These are phyloP conservation scores for Boletus coccyginus DNA, from an alignment of 768 basidiomycete species.

Conservation along the genomic window DNA sequence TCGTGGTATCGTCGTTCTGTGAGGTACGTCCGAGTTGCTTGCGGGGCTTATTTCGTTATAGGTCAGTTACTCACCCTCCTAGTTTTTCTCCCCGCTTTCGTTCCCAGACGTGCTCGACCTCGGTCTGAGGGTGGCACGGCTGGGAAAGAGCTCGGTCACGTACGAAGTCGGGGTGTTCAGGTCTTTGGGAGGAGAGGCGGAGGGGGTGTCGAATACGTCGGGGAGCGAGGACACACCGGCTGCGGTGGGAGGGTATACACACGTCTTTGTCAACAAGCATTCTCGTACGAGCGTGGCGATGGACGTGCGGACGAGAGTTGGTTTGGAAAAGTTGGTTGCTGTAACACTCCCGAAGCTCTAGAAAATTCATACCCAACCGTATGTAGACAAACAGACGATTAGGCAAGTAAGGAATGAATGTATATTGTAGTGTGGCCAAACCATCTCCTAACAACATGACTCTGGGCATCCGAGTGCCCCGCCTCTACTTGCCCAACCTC, in stretches of 20 bases:
- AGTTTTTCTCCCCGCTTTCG: constrained; percentile 72
- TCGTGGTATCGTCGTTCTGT: constrained; percentile 77
- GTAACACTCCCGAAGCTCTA: constrained; percentile 16
- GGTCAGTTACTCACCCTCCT: neutral
- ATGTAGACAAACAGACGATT: no score
- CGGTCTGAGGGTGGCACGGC: constrained; percentile 61
- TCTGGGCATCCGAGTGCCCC: neutral
- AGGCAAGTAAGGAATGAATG: no score
- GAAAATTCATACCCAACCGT: neutral
- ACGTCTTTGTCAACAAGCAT: constrained; percentile 73
- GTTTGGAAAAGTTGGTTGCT: constrained; percentile 34
- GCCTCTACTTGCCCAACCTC: constrained; percentile 12
- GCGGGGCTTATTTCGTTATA: no score
- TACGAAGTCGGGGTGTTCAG: constrained; percentile 81
- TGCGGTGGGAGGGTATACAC: constrained; percentile 63
- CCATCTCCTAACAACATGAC: no score
- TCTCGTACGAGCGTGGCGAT: constrained; percentile 58
- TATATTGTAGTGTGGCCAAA: no score
- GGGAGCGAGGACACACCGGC: constrained; percentile 25
- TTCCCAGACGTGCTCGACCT: constrained; percentile 73
- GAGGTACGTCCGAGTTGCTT: constrained; percentile 38
- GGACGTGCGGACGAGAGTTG: constrained; percentile 38
- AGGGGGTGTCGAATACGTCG: neutral
- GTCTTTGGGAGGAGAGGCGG: constrained; percentile 3
- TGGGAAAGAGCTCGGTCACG: constrained; percentile 73